Evolutionary conservation across 129 eudicot genomes (phyloP), one percentile per base, ranked within the genome.

Genomic region (Chrysanthemum lavandulifolium): DNA sequence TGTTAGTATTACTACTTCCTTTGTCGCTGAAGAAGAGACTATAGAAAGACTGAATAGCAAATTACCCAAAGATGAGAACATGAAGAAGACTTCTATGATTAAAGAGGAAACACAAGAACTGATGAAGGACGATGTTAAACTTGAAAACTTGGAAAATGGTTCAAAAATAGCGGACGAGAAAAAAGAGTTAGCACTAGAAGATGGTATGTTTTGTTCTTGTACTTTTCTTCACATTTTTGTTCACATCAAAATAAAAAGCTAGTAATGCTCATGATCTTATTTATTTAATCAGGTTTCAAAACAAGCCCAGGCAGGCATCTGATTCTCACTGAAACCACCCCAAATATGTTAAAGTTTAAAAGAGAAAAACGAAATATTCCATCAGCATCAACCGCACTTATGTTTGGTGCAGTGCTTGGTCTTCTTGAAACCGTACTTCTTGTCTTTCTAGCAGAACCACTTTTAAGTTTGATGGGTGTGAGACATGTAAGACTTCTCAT

Each of bases 11-110:
- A 93, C 98, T 9, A 93, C 98, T 68, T 93, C 98, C 13, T 93
- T 89, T 65, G 97, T 93, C 57, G 98, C 97, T 13, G 96, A 89
- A 78, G 98, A 93, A 82, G 90, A 93, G 62, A 84, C 92, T 12
- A 36, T 82, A 7, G 85, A 75, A 55, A 82, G 91, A 76, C 14
- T 63, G 11, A 74, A 21, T 13, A 73, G 43, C 23, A 79, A 83
- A 75, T 31, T 14, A 40, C 67, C 76, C 31, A 66, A 73, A 21
- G 52, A 2, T 40, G 82, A 69, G n/a, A 61, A 73, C 43, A 56
- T 61, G 25, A 88, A 82, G 60, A 82, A 85, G 13, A 63, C 66
- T 13, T 67, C 73, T 1, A 49, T 13, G 16, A 69, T 71, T 70
- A 65, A 59, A 4, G 80, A 65, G 18, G 70, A 75, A 48, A n/a